Conservation (phyloP, 768 basidiomycete genomes). For the Suillus americanus region DNA sequence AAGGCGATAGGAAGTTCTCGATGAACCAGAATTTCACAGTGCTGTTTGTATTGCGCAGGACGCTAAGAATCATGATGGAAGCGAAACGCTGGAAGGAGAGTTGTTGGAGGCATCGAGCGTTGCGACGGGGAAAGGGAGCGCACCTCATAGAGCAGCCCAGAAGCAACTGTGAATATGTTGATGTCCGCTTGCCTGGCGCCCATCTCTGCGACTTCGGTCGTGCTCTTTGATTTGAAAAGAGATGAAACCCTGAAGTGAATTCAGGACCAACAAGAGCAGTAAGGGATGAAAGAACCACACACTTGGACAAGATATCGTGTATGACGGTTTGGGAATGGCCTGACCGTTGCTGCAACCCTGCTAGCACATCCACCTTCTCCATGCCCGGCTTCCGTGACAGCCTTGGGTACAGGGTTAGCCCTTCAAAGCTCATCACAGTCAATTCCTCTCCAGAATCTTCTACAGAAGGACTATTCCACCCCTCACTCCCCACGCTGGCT, state of each 20-base stretch:
- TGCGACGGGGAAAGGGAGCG: slow-evolving; percentile 15
- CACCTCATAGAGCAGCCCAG: slow-evolving; percentile 94
- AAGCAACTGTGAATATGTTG: slow-evolving; percentile 99
- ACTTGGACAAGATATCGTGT: slow-evolving; percentile 54
- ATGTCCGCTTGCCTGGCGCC: slow-evolving; percentile 74
- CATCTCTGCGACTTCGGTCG: slow-evolving; percentile 24
- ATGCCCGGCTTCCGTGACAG: slow-evolving; percentile 69
- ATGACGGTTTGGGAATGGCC: slow-evolving; percentile 41
- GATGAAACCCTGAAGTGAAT: slow-evolving; percentile 42
- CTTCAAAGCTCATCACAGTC: slow-evolving; percentile 87
- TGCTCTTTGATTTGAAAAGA: slow-evolving; percentile 37
- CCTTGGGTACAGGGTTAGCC: slow-evolving; percentile 84
- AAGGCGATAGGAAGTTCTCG: slow-evolving; percentile 97
- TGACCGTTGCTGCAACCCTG: slow-evolving; percentile 36
- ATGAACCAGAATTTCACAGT: slow-evolving; percentile 99
- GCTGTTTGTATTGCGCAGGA: slow-evolving; percentile 89
- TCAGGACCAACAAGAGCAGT: slow-evolving; percentile 10
- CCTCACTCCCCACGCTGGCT: slow-evolving; percentile 85
- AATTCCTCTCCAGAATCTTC: slow-evolving; percentile 71
- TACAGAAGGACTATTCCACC: slow-evolving; percentile 80
- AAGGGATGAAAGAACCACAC: slow-evolving; percentile 23
- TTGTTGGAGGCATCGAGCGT: slow-evolving; percentile 5
- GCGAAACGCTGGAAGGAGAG: slow-evolving; percentile 73
- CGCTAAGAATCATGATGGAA: slow-evolving; percentile 97
- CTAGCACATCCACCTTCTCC: slow-evolving; percentile 81